Evolutionary conservation across 495 filamentous ascomycete genomes (phyloP).

Genomic region (Aspergillus wentii): DNA sequence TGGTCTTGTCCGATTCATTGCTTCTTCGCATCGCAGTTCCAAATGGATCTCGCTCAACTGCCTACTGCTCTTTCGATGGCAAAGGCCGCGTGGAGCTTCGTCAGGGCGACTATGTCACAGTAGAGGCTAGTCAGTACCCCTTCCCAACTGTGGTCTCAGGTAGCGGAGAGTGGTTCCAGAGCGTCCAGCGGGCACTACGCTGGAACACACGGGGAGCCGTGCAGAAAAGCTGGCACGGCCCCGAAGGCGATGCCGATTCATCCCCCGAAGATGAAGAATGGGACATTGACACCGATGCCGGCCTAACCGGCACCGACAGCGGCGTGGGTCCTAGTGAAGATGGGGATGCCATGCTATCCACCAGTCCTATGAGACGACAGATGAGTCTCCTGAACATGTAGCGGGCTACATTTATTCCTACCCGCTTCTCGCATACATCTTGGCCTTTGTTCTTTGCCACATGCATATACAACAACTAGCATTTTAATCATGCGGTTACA

Average conservation of each 20-base stretch:
- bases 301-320: constrained; percentile 47
- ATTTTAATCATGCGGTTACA: no score
- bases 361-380: constrained; percentile 60
- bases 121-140: constrained; percentile 90
- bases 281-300: constrained; percentile 80
- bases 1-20: constrained; percentile 96
- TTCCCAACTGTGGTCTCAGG: constrained; percentile 86
- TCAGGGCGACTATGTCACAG: constrained; percentile 88
- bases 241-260: constrained; percentile 22
- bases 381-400: constrained; percentile 57
- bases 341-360: constrained; percentile 57
- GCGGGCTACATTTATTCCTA: no score
- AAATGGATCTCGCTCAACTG: constrained; percentile 75
- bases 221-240: constrained; percentile 72
- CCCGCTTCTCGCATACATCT: no score
- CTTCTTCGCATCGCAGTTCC: constrained; percentile 85
- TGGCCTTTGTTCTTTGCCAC: no score
- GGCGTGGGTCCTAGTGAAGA: constrained; percentile 53
- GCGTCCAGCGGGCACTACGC: constrained; percentile 78
- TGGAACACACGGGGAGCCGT: constrained; percentile 88
- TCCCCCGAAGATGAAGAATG: constrained; percentile 44
- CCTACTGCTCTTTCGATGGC: constrained; percentile 95
- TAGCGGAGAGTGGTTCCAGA: constrained; percentile 88
- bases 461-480: no score
- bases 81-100: constrained; percentile 89